Conservation (phyloP, 495 filamentous ascomycete species). For the Lepraria neglecta region DNA sequence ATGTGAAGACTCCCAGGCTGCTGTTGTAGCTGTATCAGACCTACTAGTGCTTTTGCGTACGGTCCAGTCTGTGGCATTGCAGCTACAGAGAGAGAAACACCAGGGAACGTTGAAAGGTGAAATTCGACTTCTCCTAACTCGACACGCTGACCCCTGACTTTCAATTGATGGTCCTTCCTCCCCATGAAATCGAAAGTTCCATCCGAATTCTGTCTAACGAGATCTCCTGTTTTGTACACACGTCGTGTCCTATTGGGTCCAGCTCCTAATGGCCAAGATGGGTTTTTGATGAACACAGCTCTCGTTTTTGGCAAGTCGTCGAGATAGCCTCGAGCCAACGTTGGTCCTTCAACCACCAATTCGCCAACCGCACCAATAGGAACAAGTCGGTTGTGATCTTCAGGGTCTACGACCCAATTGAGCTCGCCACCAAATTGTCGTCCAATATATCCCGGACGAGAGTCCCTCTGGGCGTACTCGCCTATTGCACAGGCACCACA, state of each 20-base stretch:
- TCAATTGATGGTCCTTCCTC: constrained; percentile 30
- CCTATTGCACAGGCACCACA: constrained; percentile 30
- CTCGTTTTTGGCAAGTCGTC: constrained; percentile 34
- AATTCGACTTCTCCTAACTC: constrained; percentile 26
- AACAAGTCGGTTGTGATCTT: constrained; percentile 32
- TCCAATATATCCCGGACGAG: constrained; percentile 16
- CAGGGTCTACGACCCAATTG: constrained; percentile 36
- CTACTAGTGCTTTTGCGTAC: constrained; percentile 16
- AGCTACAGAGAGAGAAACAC: constrained; percentile 16
- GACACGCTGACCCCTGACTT: constrained; percentile 25
- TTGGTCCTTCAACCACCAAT: constrained; percentile 38
- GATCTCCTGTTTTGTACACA: constrained; percentile 38
- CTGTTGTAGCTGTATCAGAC: constrained; percentile 13
- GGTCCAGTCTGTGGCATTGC: constrained; percentile 18
- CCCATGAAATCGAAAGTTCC: constrained; percentile 35
- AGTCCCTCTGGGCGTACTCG: background rate
- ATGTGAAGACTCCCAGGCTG: background rate
- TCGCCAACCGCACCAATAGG: constrained; percentile 39
- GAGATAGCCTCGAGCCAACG: constrained; percentile 36
- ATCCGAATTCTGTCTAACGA: constrained; percentile 34
- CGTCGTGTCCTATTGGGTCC: constrained; percentile 11
- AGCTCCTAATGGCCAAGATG: constrained; percentile 20
- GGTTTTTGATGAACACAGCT: constrained; percentile 32
- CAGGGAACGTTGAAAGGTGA: constrained; percentile 18
- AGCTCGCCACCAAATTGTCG: constrained; percentile 20